Conservation (phyloP, 2,329 filamentous ascomycete species). For the Colletotrichum falcatum region DNA sequence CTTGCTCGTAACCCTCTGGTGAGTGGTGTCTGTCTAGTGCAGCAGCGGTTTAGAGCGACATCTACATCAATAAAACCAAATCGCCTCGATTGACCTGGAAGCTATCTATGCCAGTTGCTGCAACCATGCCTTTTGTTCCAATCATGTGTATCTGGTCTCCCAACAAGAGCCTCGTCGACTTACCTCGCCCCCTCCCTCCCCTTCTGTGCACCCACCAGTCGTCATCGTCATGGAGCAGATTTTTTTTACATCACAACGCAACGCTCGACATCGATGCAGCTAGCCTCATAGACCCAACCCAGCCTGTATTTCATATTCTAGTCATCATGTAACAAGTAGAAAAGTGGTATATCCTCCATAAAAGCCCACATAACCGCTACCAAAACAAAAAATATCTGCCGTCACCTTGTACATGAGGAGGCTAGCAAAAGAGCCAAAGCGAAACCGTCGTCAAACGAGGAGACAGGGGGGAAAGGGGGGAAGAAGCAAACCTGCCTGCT, state of each 20-base stretch:
- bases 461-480: not conserved
- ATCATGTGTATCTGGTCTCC: not conserved
- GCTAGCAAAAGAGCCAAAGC: not conserved
- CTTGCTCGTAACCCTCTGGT: too few species aligned
- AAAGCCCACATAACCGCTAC: conserved; percentile 18
- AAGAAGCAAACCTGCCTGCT: conserved; percentile 1
- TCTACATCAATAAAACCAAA: too few species aligned
- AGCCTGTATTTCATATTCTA: conserved; percentile 27
- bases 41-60: too few species aligned
- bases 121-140: not conserved
- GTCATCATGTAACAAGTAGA: conserved; percentile 28
- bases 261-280: not conserved
- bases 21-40: too few species aligned
- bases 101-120: too few species aligned
- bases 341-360: conserved; percentile 42
- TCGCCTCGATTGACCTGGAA: too few species aligned
- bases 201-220: not conserved
- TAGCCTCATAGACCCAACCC: conserved; percentile 13
- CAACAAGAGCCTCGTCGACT: too few species aligned
- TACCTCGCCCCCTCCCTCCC: fast-evolving
- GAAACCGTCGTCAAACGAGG: too few species aligned
- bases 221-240: not conserved
- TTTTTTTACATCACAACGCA: not conserved
- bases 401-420: conserved; percentile 19
- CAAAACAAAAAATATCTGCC: not conserved